Evolutionary conservation across 257 asterid species (phyloP).

Genomic region (Gentiana macrophylla): DNA sequence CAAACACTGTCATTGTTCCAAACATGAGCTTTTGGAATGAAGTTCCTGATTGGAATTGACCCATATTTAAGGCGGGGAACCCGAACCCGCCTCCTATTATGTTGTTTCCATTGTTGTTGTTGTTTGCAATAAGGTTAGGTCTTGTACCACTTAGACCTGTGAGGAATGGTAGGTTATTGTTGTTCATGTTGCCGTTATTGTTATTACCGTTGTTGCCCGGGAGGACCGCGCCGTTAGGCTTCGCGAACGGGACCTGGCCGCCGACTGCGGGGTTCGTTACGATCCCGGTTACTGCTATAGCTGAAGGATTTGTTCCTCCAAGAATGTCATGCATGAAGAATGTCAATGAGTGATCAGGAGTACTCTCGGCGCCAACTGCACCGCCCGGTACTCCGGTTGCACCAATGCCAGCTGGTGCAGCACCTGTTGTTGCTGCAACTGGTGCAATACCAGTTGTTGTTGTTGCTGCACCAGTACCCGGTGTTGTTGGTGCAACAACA

Average conservation of each 20-base stretch:
- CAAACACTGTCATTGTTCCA: slow-evolving; percentile 72
- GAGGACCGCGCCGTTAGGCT: slow-evolving; percentile 78
- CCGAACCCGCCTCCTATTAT: slow-evolving; percentile 60
- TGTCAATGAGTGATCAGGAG: slow-evolving; percentile 36
- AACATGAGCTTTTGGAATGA: slow-evolving; percentile 82
- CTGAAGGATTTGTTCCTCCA: slow-evolving; percentile 79
- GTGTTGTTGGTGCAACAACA: too few relatives aligned
- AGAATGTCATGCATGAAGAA: slow-evolving; percentile 90
- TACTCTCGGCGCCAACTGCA: slow-evolving; percentile 7
- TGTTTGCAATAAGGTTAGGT: slow-evolving; percentile 42
- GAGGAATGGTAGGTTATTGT: slow-evolving; percentile 85
- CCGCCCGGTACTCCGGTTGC: slow-evolving; percentile 6
- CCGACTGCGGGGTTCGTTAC: slow-evolving; percentile 68
- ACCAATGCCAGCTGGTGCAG: slow-evolving; percentile 6
- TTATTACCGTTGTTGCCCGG: slow-evolving; percentile 51
- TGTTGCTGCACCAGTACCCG: not conserved
- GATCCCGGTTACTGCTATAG: slow-evolving; percentile 68
- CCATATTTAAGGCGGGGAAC: slow-evolving; percentile 58
- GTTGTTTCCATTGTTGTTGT: slow-evolving; percentile 46
- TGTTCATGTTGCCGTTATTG: slow-evolving; percentile 52
- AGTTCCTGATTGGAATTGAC: slow-evolving; percentile 47
- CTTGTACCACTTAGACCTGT: slow-evolving; percentile 70
- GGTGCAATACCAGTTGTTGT: slow-evolving; percentile 8
- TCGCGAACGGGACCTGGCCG: slow-evolving; percentile 85
- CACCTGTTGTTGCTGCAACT: slow-evolving; percentile 4